Conservation (phyloP, 805 yeast genomes). For the Saccharomycopsis lassenensis region DNA sequence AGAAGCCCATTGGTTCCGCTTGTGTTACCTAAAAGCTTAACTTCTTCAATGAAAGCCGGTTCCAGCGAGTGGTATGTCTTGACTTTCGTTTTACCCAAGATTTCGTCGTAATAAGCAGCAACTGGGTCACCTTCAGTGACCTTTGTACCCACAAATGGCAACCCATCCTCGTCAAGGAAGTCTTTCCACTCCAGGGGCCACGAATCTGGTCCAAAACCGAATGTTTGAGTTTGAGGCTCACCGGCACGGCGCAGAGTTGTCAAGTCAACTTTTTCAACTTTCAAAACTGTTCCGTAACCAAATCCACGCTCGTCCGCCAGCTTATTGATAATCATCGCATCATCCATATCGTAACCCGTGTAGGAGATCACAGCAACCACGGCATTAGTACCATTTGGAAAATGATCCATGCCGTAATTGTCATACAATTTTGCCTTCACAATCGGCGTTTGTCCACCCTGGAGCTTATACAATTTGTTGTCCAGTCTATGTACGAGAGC, state of each 20-base stretch:
- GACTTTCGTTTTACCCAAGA: slow-evolving; percentile 79
- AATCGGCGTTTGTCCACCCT: slow-evolving; percentile 94
- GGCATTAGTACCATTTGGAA: slow-evolving; percentile 97
- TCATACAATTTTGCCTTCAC: slow-evolving; percentile 90
- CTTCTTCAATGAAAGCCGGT: slow-evolving; percentile 92
- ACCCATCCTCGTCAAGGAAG: slow-evolving; percentile 82
- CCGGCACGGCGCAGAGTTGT: slow-evolving; percentile 71
- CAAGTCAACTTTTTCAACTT: slow-evolving; percentile 85
- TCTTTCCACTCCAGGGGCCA: slow-evolving; percentile 91
- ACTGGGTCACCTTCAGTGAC: slow-evolving; percentile 96
- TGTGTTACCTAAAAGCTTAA: slow-evolving; percentile 83
- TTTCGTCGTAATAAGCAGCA: slow-evolving; percentile 85
- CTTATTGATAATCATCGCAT: slow-evolving; percentile 96
- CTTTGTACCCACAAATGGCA: slow-evolving; percentile 78
- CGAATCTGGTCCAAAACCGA: slow-evolving; percentile 87
- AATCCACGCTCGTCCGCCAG: slow-evolving; percentile 97
- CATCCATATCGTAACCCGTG: slow-evolving; percentile 99
- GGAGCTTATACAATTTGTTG: slow-evolving; percentile 85
- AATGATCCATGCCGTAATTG: slow-evolving; percentile 95
- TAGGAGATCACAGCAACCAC: slow-evolving; percentile 98
- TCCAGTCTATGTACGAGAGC: slow-evolving; percentile 88
- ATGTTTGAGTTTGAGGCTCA: slow-evolving; percentile 88
- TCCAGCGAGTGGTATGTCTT: slow-evolving; percentile 91
- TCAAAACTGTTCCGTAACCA: slow-evolving; percentile 93
- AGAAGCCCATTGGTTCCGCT: slow-evolving; percentile 66